Evolutionary conservation across 768 basidiomycete species (phyloP), one percentile per base, ranked within the genome.

Genomic region (Hebeloma cylindrosporum): DNA sequence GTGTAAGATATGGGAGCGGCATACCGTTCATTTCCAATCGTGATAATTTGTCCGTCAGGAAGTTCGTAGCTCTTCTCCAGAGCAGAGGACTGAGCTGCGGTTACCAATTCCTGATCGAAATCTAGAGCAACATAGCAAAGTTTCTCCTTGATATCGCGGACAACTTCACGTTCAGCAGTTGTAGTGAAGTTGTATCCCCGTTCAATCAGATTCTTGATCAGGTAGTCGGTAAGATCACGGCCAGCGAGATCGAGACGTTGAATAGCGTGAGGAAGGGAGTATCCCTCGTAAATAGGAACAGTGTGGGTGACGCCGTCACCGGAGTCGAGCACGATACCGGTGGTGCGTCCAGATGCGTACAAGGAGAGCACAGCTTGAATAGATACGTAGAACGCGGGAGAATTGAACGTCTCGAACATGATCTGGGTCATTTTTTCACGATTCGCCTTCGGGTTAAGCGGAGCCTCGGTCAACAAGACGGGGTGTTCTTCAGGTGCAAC

Each of bases 81-180:
- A 31, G 88, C 81, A 35, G 89, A 92, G 17, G 86, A 88, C 61
- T 90, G 87, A 47, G 90, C 88, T 29, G 92, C 91, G 16, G 88
- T 90, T 70, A 90, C 85, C 55, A 94, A 73, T 70, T 95, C 93
- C 68, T 93, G 88, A 62, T 94, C 91, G 55, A 93, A 94, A 68
- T 94, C 92, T 50, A 93, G 79, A 28, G 92, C 92, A 53, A 95
- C 93, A 64, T 94, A 94, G 68, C 92, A 93, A 21, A 94, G 82
- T 77, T 92, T 93, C 79, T 93, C 91, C 78, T 96, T 96, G 78
- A 96, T 94, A 67, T 95, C 93, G 48, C 93, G 79, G 57, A 95
- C 93, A 47, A 96, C 92, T 82, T 93, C 92, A 60, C 83, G 80
- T 71, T 93, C 92, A 27, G 90, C 92, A 9, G 90, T 87, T 51